Evolutionary conservation across 1,139 yeast species (phyloP).

Genomic region (Lodderomyces parapsilosis): DNA sequence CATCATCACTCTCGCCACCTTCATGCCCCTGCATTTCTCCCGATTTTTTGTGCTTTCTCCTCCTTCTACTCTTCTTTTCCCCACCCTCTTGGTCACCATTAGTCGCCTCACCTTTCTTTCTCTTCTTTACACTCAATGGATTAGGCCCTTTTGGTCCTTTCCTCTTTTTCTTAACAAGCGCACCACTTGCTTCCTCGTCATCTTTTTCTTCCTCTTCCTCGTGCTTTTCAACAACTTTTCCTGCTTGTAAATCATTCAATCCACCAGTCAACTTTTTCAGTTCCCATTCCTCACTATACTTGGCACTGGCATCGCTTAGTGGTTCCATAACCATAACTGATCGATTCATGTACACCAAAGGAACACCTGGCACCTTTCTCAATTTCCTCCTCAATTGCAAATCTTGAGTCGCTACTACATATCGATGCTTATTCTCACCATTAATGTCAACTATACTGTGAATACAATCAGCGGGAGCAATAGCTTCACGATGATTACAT

Average conservation of each 20-base stretch:
- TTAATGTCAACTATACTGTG: conserved; percentile 64
- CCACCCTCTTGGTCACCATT: conserved; percentile 10
- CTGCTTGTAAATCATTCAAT: conserved; percentile 58
- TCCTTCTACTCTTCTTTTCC: conserved; percentile 28
- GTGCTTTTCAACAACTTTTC: conserved; percentile 23
- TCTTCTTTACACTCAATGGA: conserved; percentile 78
- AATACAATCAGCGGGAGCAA: conserved; percentile 73
- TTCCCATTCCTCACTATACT: conserved; percentile 57
- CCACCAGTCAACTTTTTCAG: conserved; percentile 70
- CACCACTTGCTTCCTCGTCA: conserved; percentile 20
- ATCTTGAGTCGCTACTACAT: conserved; percentile 83
- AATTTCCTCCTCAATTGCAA: conserved; percentile 63
- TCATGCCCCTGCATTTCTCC: conserved; percentile 10
- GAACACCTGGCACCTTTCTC: conserved; percentile 84
- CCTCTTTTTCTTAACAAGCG: conserved; percentile 40
- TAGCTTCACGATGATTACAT: conserved; percentile 55
- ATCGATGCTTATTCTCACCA: conserved; percentile 85
- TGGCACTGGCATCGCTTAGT: conserved; percentile 67
- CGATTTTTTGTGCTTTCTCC: conserved; percentile 30
- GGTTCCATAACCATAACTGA: conserved; percentile 98
- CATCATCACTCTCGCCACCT: conserved; percentile 10
- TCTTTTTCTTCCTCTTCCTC: conserved; percentile 15
- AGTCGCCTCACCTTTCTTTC: conserved; percentile 33
- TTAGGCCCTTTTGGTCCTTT: conserved; percentile 80
- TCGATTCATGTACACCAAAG: conserved; percentile 80